A percentile compares a stretch with the other conserved stretches of the same genome.
phyloP scores from a whole-genome alignment of 1,284 basidiomycete species.

The Leucoagaricus sp. region DNA sequence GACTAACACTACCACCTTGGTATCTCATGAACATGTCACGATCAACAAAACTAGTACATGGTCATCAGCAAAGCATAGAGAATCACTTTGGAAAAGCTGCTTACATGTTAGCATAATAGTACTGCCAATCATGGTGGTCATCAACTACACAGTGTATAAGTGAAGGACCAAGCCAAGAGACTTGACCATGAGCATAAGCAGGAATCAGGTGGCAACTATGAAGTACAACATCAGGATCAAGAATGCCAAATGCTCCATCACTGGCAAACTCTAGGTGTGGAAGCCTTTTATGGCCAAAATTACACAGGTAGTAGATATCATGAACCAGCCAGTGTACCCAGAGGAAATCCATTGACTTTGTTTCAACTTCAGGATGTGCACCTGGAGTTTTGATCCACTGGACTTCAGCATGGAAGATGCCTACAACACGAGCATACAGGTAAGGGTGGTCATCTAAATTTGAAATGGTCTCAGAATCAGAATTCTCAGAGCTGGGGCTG shows the following conservation, averaged over 20 bases:
- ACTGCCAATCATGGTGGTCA: not conserved
- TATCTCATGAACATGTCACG: no score
- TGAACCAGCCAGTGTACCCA: conserved; percentile 5
- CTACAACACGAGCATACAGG: conserved; percentile 1
- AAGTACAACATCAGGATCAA: conserved; percentile 8
- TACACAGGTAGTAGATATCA: not conserved
- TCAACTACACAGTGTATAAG: not conserved
- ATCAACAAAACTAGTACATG: no score
- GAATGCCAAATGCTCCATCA: conserved; percentile 1
- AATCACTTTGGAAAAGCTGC: no score
- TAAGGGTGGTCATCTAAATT: not conserved
- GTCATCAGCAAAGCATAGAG: no score
- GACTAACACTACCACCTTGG: no score
- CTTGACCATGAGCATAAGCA: not conserved
- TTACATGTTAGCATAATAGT: not conserved
- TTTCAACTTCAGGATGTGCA: no score
- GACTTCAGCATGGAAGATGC: conserved; percentile 1
- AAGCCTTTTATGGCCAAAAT: not conserved
- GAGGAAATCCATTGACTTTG: conserved; percentile 8
- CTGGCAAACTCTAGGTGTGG: not conserved
- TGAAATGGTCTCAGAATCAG: no score
- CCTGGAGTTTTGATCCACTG: not conserved
- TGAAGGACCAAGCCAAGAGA: not conserved
- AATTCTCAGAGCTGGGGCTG: not conserved
- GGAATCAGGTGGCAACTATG: conserved; percentile 1